Evolutionary conservation across 2,329 filamentous ascomycete species (phyloP).

Genomic region (Calonectria ilicicola): DNA sequence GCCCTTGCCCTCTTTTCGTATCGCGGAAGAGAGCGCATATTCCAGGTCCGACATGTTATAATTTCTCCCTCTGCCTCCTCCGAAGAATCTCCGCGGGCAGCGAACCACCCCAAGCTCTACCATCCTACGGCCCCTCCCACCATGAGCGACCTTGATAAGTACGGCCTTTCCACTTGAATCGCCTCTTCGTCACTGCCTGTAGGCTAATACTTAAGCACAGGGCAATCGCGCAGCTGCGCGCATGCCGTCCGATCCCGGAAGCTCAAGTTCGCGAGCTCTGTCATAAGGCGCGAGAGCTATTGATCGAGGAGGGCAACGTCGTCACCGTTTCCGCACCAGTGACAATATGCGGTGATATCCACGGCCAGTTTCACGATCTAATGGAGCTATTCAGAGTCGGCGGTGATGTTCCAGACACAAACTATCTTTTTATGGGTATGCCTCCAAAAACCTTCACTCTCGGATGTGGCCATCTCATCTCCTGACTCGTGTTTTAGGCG

Average conservation of each 20-base stretch:
- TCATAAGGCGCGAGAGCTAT: constrained; percentile 93
- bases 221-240: constrained; percentile 94
- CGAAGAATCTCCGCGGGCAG: constrained; percentile 33
- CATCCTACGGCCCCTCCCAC: constrained; percentile 8
- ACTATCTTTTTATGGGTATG: constrained; percentile 94
- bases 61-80: constrained; percentile 17
- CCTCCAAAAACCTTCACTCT: not conserved
- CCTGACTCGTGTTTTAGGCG: constrained; percentile 65
- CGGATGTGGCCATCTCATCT: not conserved
- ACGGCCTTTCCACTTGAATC: constrained; percentile 42
- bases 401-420: constrained; percentile 93
- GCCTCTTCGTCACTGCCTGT: constrained; percentile 11
- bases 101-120: constrained; percentile 36
- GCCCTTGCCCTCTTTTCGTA: constrained; percentile 5
- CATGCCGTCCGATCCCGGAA: constrained; percentile 96
- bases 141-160: constrained; percentile 98
- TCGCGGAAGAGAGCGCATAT: not conserved
- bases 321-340: constrained; percentile 95
- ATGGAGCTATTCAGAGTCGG: constrained; percentile 97
- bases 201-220: constrained; percentile 58
- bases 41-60: constrained; percentile 43
- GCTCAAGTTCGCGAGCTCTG: constrained; percentile 95
- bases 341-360: constrained; percentile 98
- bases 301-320: constrained; percentile 98
- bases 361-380: constrained; percentile 95